Evolutionary conservation across 176 grass and related monocot species (phyloP).

Genomic region (Panicum miliaceum): DNA sequence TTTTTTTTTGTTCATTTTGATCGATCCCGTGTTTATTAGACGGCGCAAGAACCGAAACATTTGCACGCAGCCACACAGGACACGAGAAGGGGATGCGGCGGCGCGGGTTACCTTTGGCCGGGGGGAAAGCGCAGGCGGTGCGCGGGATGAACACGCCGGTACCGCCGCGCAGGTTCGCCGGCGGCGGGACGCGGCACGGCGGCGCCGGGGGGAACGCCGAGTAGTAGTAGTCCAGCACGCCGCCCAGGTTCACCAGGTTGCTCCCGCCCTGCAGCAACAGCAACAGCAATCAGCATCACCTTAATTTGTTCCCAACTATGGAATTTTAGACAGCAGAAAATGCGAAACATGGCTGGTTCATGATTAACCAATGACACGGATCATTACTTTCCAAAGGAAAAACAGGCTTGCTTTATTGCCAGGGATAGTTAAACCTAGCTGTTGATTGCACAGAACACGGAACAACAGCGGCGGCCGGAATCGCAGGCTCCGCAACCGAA

Average conservation of each 20-base stretch:
- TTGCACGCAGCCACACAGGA: no score
- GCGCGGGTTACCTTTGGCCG: constrained; percentile 25
- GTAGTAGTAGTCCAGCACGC: constrained; percentile 25
- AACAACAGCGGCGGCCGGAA: neutral
- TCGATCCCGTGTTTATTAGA: no score
- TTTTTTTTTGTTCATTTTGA: neutral
- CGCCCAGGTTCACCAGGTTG: constrained; percentile 7
- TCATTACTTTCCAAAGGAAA: neutral
- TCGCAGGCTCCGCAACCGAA: neutral
- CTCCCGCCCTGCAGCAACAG: constrained; percentile 9
- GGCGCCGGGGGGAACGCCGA: neutral
- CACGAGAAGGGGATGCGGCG: neutral
- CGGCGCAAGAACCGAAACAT: neutral
- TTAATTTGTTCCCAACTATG: neutral
- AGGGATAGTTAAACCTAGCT: neutral
- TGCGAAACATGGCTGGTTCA: neutral
- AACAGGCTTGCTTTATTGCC: neutral
- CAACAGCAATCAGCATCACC: neutral
- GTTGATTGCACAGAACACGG: neutral
- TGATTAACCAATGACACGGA: neutral
- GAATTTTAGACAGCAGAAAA: neutral
- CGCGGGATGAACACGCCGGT: constrained; percentile 78
- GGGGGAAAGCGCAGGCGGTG: neutral
- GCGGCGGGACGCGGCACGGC: neutral
- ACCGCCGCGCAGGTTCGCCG: constrained; percentile 37